A percentile compares a stretch with the other conserved stretches of the same genome.
phyloP scores from a whole-genome alignment of 306 rosid genomes.

The Herpetospermum pedunculosum region DNA sequence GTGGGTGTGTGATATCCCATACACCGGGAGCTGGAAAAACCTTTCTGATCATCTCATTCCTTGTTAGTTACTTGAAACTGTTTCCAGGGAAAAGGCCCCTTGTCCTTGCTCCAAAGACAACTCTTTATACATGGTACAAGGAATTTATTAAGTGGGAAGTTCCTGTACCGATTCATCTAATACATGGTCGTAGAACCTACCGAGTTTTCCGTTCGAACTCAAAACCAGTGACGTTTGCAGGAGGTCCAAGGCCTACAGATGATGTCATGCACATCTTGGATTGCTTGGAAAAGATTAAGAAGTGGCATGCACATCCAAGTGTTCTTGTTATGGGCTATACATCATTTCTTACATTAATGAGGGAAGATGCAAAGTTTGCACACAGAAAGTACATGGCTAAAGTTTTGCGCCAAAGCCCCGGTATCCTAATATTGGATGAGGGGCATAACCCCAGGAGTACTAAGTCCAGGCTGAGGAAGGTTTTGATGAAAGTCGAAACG shows the following conservation, averaged over 20 bases:
- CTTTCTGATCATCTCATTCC: constrained; percentile 66
- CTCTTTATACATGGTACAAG: constrained; percentile 80
- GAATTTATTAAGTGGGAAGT: constrained; percentile 75
- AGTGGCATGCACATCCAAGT: constrained; percentile 84
- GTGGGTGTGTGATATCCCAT: constrained; percentile 94
- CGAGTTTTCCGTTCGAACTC: constrained; percentile 29
- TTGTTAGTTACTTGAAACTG: constrained; percentile 61
- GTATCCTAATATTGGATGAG: constrained; percentile 70
- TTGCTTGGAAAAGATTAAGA: constrained; percentile 62
- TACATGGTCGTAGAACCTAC: constrained; percentile 56
- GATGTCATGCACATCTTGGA: constrained; percentile 71
- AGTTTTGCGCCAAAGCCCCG: constrained; percentile 84
- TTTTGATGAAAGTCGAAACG: constrained; percentile 80
- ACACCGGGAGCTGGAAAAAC: constrained; percentile 93
- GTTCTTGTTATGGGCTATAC: constrained; percentile 95
- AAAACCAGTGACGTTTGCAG: constrained; percentile 28
- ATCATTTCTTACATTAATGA: constrained; percentile 69
- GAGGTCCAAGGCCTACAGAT: constrained; percentile 41
- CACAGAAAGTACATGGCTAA: constrained; percentile 78
- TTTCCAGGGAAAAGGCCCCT: constrained; percentile 71
- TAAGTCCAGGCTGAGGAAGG: constrained; percentile 76
- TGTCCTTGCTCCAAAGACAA: constrained; percentile 80
- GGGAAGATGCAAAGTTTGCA: constrained; percentile 64
- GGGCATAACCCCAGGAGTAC: constrained; percentile 98
- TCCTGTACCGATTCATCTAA: constrained; percentile 68